Evolutionary conservation across 2,329 filamentous ascomycete genomes (phyloP).

Genomic region (Ceratocystis eucalypticola): DNA sequence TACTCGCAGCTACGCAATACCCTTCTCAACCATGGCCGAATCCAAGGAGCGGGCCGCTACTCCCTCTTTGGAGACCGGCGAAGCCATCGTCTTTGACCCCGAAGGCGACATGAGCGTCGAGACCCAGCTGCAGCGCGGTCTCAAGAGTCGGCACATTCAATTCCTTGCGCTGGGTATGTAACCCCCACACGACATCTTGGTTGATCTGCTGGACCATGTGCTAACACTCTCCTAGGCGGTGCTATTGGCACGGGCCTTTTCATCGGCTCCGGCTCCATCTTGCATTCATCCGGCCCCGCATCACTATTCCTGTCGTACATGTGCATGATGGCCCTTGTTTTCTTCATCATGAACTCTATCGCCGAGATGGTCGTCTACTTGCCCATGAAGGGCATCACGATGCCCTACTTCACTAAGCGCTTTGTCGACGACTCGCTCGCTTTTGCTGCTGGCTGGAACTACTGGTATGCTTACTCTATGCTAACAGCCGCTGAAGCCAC

Average conservation of each 20-base stretch:
- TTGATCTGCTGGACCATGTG: neutral
- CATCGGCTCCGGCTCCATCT: constrained; percentile 45
- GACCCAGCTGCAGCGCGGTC: constrained; percentile 39
- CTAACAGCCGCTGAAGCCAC: constrained; percentile 44
- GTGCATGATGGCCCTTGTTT: constrained; percentile 41
- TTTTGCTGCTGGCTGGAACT: constrained; percentile 48
- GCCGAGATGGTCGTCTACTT: constrained; percentile 44
- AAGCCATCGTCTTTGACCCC: constrained; percentile 10
- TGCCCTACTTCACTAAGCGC: constrained; percentile 42
- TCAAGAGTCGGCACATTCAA: constrained; percentile 48
- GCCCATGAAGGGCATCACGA: constrained; percentile 42
- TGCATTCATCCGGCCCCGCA: constrained; percentile 45
- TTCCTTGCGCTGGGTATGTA: constrained; percentile 41
- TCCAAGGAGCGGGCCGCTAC: neutral
- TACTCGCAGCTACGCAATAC: neutral
- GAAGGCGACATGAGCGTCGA: constrained; percentile 21
- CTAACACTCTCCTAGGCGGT: constrained; percentile 25
- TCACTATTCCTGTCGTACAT: constrained; percentile 58
- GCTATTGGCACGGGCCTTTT: constrained; percentile 53
- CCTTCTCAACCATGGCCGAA: neutral
- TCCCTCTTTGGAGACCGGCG: neutral
- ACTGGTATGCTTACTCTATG: constrained; percentile 49
- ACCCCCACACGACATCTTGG: no score
- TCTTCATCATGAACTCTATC: constrained; percentile 41
- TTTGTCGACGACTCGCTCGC: constrained; percentile 42